Conservation (phyloP, 352 stramenopile genomes). For the Phytophthora idaei region DNA sequence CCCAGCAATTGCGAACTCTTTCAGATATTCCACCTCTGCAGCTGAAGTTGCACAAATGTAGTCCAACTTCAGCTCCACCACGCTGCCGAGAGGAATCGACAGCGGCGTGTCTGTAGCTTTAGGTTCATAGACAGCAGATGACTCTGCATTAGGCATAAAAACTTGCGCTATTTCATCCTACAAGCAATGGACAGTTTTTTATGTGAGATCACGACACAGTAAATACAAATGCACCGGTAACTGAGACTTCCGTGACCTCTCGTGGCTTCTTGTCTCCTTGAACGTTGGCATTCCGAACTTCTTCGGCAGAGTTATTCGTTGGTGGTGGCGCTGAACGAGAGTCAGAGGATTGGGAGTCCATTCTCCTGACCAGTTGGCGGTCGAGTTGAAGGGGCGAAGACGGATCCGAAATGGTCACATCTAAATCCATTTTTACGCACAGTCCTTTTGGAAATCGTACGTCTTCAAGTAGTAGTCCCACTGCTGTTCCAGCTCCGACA, state of each 20-base stretch:
- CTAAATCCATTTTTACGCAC: conserved; percentile 31
- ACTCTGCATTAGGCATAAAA: not conserved
- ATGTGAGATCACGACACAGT: conserved; percentile 3
- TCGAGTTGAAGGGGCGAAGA: conserved; percentile 17
- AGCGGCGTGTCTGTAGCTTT: not conserved
- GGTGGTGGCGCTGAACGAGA: not conserved
- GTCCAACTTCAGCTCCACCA: conserved; percentile 20
- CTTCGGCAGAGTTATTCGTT: not conserved
- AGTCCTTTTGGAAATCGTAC: conserved; percentile 41
- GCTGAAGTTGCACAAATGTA: conserved; percentile 14
- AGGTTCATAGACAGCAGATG: not conserved
- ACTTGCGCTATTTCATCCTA: conserved; percentile 3
- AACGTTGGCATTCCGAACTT: conserved; percentile 1
- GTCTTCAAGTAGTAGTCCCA: conserved; percentile 44
- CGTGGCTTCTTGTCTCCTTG: not conserved
- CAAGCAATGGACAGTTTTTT: not conserved
- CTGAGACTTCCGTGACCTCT: not conserved
- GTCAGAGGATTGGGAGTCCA: not conserved
- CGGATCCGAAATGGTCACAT: conserved; percentile 8
- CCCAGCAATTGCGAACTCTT: not conserved
- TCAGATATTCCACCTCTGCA: conserved; percentile 8
- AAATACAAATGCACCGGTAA: not conserved
- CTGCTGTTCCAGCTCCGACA: conserved; percentile 30
- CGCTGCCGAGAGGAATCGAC: conserved; percentile 24
- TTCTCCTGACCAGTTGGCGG: not conserved